Base-by-base conservation (phyloP, 2,329 filamentous ascomycete species). In the Cladophialophora exuberans region DNA sequence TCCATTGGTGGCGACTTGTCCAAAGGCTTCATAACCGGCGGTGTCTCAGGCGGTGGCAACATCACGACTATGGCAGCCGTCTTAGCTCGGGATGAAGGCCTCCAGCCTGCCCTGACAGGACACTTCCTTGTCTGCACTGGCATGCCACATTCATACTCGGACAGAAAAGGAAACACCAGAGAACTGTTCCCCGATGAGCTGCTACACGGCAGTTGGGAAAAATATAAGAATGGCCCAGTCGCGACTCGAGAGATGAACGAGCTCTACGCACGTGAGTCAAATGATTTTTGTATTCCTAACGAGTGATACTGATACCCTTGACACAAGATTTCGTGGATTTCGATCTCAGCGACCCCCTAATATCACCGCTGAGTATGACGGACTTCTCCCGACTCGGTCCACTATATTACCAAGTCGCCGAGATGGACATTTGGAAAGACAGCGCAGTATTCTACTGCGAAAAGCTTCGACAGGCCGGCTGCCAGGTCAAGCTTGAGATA, bases 391-490 rank as follows among this genome's bases (percentile, higher is more conserved):
- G 38, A 15, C 38, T 59, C 6, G 47, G 52, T 9, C 57, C 57
- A 4, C 11, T 59, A 4, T 59, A 43, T 25, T 56, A 53, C n/a
- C 52, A 59, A 33, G 39, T 44, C 25, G 57, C 57, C 20, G 57
- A 54, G 11, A 56, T 56, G 57, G 57, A 59, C 17, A 50, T 59
- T 25, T 59, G 48, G 52, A 46, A 23, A 35, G 57, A 59, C 48
- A 56, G 48, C 20, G 53, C 57, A 3, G 4, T 56, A 6, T 49
- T 56, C 39, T 58, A 58, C 50, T 50, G 50, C 41, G 26, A 58
- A 39, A 41, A 41, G 23, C 26, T 58, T n/a, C 20, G 39, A 23
- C 10, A 58, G 46, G 55, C 55, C 6, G 55, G 55, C 7, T 50
- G 45, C 13, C 38, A 18, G 4, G 46, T 33, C 1, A 58, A 54